These are phyloP conservation scores for Cucumis melo DNA, from an alignment of 306 rosid species.

Conservation along the genomic window DNA sequence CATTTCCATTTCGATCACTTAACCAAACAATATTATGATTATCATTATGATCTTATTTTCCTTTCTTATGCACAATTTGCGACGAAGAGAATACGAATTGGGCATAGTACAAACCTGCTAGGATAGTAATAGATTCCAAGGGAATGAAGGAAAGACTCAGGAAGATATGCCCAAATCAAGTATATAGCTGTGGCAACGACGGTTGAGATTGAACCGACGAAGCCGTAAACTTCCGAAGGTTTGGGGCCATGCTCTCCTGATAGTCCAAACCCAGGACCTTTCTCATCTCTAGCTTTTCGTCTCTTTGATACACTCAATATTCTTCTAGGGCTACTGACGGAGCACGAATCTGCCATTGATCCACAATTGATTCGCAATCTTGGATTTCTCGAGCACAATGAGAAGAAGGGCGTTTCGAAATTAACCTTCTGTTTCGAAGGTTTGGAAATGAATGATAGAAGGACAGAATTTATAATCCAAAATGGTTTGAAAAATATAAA, in stretches of 20 bases:
- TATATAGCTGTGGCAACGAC: conserved; percentile 69
- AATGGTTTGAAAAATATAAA: too few relatives aligned
- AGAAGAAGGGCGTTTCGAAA: too few relatives aligned
- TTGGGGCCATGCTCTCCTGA: conserved; percentile 78
- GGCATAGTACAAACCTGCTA: conserved; percentile 36
- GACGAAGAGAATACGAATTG: too few relatives aligned
- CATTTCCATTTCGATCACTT: too few relatives aligned
- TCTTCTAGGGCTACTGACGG: conserved; percentile 79
- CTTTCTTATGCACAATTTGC: too few relatives aligned
- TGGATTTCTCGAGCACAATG: too few relatives aligned
- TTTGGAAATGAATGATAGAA: too few relatives aligned
- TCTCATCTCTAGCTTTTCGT: conserved; percentile 40
- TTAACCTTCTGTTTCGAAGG: too few relatives aligned
- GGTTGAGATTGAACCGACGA: conserved; percentile 77
- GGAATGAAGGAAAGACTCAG: conserved; percentile 75
- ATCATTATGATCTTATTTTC: too few relatives aligned
- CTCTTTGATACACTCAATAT: conserved; percentile 50
- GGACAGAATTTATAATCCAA: too few relatives aligned
- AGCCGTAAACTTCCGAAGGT: conserved; percentile 85
- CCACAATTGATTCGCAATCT: too few relatives aligned
- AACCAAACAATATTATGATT: too few relatives aligned
- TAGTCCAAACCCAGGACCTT: conserved; percentile 37
- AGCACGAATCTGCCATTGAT: conserved; percentile 52
- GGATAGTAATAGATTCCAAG: conserved; percentile 76
- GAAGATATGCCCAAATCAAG: conserved; percentile 92